Evolutionary conservation across 352 stramenopile genomes (phyloP).

Genomic region (Phytophthora fragariae): DNA sequence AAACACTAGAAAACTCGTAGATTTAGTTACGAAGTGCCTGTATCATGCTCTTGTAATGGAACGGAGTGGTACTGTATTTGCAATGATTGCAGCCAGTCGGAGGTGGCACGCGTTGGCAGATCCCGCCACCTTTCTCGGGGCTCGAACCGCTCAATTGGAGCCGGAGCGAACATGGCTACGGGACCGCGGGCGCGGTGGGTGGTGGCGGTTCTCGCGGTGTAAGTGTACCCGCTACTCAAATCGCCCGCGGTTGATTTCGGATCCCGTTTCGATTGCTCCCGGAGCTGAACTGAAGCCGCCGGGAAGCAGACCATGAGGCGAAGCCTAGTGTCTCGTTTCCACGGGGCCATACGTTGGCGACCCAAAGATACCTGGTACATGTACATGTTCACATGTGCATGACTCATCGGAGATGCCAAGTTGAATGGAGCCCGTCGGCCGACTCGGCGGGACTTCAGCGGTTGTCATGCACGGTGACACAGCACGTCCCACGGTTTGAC

Average conservation of each 20-base stretch:
- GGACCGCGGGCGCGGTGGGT: constrained; percentile 6
- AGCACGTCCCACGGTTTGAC: constrained; percentile 36
- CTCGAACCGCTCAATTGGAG: constrained; percentile 13
- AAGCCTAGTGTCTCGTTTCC: constrained; percentile 34
- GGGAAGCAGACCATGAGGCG: constrained; percentile 27
- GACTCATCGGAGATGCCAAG: constrained; percentile 17
- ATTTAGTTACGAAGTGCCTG: too few relatives aligned
- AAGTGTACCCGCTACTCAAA: constrained; percentile 14
- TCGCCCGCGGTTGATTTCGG: constrained; percentile 14
- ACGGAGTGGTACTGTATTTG: neutral
- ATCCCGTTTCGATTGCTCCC: constrained; percentile 4
- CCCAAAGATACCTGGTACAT: neutral
- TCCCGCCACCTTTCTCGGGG: constrained; percentile 2
- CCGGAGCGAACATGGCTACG: constrained; percentile 24
- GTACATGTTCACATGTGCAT: constrained; percentile 4
- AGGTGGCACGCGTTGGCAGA: constrained; percentile 21
- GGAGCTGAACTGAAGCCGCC: constrained; percentile 18
- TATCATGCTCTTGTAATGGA: too few relatives aligned
- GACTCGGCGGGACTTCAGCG: constrained; percentile 25
- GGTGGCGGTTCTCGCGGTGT: constrained; percentile 3
- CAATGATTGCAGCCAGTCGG: constrained; percentile 10
- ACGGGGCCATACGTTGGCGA: constrained; percentile 17
- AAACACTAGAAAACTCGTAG: too few relatives aligned
- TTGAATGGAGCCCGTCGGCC: constrained; percentile 14
- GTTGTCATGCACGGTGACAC: constrained; percentile 13